Evolutionary conservation across 2,329 filamentous ascomycete species (phyloP).

Genomic region (Fusarium sp.): DNA sequence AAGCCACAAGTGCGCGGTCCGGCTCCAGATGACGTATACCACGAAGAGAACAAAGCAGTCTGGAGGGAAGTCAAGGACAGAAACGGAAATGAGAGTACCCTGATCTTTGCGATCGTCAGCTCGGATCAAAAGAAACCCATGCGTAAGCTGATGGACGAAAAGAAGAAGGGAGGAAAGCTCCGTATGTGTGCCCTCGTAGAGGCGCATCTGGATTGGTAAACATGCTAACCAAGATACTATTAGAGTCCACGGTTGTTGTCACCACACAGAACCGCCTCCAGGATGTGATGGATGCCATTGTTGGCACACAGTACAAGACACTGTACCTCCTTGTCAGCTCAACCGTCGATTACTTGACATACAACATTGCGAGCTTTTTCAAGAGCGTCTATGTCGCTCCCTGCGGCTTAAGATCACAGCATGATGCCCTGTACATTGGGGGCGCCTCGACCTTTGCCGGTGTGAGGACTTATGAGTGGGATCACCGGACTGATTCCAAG

Average conservation of each 20-base stretch:
- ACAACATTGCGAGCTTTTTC: background rate
- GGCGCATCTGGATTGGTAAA: background rate
- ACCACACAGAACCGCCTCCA: background rate
- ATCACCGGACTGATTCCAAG: background rate
- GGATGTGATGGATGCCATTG: background rate
- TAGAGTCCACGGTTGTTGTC: constrained; percentile 3
- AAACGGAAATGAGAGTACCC: background rate
- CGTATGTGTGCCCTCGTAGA: background rate
- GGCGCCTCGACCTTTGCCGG: constrained; percentile 5
- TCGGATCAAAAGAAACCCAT: background rate
- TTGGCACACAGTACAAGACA: background rate
- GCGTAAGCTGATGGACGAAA: constrained; percentile 5
- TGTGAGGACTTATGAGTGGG: constrained; percentile 7
- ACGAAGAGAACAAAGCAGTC: constrained; percentile 3
- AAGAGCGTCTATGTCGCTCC: background rate
- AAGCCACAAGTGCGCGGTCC: background rate
- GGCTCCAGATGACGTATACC: background rate
- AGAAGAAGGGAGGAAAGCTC: background rate
- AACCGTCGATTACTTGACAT: background rate
- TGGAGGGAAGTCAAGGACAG: constrained; percentile 3
- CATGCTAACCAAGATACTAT: background rate
- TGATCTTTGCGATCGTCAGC: background rate
- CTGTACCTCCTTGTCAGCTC: constrained; percentile 9
- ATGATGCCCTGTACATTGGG: background rate
- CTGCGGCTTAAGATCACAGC: background rate